Evolutionary conservation across 2,329 filamentous ascomycete genomes (phyloP).

Genomic region (Diaporthe capsici): DNA sequence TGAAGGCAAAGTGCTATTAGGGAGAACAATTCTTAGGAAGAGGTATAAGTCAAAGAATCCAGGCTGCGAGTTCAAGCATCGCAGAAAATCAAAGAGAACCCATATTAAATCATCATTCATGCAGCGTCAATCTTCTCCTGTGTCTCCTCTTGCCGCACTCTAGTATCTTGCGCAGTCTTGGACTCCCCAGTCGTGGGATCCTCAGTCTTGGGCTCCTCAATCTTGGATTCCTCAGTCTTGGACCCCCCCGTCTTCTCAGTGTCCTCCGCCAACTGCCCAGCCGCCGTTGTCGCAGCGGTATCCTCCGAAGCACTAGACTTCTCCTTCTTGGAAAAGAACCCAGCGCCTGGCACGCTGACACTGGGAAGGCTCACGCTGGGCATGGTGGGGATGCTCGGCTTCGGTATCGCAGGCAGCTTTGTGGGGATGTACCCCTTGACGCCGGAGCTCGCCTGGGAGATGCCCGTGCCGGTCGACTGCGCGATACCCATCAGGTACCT

Average conservation of each 20-base stretch:
- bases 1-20: neutral
- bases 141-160: neutral
- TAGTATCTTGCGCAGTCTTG: neutral
- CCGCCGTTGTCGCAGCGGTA: neutral
- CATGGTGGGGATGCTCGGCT: constrained; percentile 46
- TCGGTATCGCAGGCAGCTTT: constrained; percentile 56
- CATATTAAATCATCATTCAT: neutral
- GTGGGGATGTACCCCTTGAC: constrained; percentile 62
- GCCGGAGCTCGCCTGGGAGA: constrained; percentile 60
- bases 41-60: neutral
- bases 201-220: neutral
- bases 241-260: neutral
- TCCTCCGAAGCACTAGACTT: constrained; percentile 33
- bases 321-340: constrained; percentile 42
- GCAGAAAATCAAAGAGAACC: neutral
- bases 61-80: neutral
- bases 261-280: neutral
- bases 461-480: constrained; percentile 59
- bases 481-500: constrained; percentile 64
- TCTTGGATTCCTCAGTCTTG: neutral
- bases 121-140: neutral
- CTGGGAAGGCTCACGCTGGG: constrained; percentile 45
- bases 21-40: neutral
- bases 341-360: constrained; percentile 38
- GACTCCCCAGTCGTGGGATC: neutral